Conservation (phyloP, 257 asterid genomes). For the Scutellaria barbata region DNA sequence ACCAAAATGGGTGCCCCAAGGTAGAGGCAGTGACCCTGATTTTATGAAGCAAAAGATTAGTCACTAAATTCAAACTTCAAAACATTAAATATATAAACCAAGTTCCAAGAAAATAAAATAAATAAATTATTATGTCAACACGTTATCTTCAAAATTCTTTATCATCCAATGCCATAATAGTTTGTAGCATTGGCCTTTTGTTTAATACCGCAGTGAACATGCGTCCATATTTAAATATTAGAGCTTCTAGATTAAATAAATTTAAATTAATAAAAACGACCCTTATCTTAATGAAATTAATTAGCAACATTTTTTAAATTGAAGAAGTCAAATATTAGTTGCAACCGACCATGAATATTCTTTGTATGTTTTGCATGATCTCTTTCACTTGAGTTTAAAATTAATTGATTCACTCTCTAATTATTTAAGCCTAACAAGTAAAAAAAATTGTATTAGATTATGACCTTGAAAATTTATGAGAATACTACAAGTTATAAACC, state of each 20-base stretch:
- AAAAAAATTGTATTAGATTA: too few relatives aligned
- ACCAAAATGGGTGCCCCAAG: slow-evolving; percentile 20
- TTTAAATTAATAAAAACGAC: neutral
- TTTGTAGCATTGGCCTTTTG: neutral
- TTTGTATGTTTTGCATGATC: neutral
- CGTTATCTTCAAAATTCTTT: slow-evolving; percentile 27
- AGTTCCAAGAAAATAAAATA: neutral
- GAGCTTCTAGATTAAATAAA: neutral
- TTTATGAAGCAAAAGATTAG: slow-evolving; percentile 27
- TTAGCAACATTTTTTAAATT: neutral
- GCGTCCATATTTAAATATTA: slow-evolving; percentile 14
- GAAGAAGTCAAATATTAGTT: neutral
- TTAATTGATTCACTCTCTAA: too few relatives aligned
- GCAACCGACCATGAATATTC: slow-evolving; percentile 8
- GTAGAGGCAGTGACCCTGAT: slow-evolving; percentile 32
- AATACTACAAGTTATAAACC: too few relatives aligned
- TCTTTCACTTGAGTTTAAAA: neutral
- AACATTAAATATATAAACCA: neutral
- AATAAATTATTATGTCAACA: slow-evolving; percentile 26
- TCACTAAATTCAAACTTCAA: neutral
- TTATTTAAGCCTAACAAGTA: too few relatives aligned
- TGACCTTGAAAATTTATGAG: too few relatives aligned
- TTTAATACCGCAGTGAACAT: slow-evolving; percentile 7
- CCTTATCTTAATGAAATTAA: neutral
- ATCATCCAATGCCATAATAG: slow-evolving; percentile 30